A percentile compares a stretch with the other conserved stretches of the same genome.
These are phyloP conservation scores for Volvox carteri DNA, from an alignment of 163 green algal genomes.

Conservation along the genomic window DNA sequence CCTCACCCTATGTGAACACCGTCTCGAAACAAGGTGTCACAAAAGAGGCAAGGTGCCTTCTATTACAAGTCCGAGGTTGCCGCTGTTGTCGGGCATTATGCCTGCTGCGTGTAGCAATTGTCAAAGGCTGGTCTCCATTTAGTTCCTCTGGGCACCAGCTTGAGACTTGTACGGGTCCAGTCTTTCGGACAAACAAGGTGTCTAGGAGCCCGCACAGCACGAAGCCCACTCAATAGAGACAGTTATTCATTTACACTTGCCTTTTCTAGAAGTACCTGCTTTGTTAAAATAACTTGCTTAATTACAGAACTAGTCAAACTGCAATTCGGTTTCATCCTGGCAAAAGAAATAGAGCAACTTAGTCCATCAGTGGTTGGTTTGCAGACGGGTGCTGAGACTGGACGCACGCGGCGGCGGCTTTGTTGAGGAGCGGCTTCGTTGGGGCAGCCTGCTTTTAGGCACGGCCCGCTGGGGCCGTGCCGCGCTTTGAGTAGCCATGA, in stretches of 20 bases:
- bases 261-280: not conserved
- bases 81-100: not conserved
- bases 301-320: constrained; percentile 31
- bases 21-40: too few relatives aligned
- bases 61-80: too few relatives aligned
- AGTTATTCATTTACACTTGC: not conserved
- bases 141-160: not conserved
- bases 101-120: too few relatives aligned
- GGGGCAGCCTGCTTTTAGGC: constrained; percentile 13
- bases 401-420: constrained; percentile 13
- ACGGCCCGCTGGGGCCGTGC: constrained; percentile 33
- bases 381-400: not conserved
- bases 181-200: constrained; percentile 1
- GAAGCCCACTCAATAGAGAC: not conserved
- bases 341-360: not conserved
- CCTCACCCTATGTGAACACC: too few relatives aligned
- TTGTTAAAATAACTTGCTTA: not conserved
- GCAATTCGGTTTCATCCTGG: not conserved
- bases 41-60: too few relatives aligned
- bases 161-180: not conserved
- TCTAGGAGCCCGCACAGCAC: not conserved
- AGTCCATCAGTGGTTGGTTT: not conserved
- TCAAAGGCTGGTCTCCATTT: not conserved
- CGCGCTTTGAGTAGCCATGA: constrained; percentile 46
- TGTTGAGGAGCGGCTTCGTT: constrained; percentile 4